Conservation (phyloP, 2,329 filamentous ascomycete genomes). For the Hyphodiscus sp. region DNA sequence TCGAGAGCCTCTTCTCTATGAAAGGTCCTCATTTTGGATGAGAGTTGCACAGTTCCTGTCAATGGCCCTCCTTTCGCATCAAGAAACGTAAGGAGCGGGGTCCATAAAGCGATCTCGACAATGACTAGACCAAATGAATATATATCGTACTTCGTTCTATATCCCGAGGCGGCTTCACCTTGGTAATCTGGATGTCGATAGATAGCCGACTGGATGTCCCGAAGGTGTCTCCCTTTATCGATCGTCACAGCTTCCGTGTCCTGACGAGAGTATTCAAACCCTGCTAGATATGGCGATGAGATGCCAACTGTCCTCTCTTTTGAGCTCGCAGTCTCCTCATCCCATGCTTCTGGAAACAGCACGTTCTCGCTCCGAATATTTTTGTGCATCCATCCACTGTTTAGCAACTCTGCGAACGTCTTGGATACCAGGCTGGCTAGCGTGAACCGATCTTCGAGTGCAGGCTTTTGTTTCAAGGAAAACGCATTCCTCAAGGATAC, state of each 20-base stretch:
- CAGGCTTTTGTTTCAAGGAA: no score
- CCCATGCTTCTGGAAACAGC: neutral
- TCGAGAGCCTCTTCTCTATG: no score
- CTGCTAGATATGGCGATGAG: neutral
- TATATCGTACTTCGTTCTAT: conserved; percentile 5
- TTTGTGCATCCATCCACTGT: neutral
- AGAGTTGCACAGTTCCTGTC: no score
- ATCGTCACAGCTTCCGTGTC: conserved; percentile 1
- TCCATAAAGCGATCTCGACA: conserved; percentile 6
- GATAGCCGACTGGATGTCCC: neutral
- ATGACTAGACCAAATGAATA: conserved; percentile 5
- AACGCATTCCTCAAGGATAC: no score
- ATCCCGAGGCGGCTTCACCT: conserved; percentile 6
- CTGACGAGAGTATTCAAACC: conserved; percentile 7
- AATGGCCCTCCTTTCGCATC: no score
- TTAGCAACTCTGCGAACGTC: no score
- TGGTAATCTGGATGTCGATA: conserved; percentile 6
- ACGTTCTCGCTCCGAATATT: conserved; percentile 4
- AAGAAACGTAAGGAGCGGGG: no score
- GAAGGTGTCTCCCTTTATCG: neutral
- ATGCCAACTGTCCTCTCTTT: no score
- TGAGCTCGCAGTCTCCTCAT: no score
- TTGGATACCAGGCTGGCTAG: no score
- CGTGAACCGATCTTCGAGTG: no score
- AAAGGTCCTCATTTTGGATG: no score